Evolutionary conservation across 257 asterid species (phyloP).

Genomic region (Solanum acaule): DNA sequence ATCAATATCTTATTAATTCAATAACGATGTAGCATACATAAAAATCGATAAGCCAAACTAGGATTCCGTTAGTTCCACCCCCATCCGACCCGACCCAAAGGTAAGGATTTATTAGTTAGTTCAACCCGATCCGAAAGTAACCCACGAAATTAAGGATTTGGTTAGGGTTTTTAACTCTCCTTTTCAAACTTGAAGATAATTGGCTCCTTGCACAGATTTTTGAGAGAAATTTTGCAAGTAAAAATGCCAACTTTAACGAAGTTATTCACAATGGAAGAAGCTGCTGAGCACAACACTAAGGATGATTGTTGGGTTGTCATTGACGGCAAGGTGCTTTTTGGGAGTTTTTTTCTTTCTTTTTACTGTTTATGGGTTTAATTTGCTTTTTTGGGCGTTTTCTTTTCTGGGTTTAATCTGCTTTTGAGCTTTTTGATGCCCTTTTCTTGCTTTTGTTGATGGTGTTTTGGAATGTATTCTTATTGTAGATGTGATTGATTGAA

Average conservation of each 20-base stretch:
- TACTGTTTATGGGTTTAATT: background rate
- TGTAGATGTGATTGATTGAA: background rate
- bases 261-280: slow-evolving; percentile 67
- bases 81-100: background rate
- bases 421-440: background rate
- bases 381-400: background rate
- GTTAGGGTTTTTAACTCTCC: background rate
- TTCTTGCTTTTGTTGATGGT: background rate
- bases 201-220: background rate
- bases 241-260: slow-evolving; percentile 79
- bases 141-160: background rate
- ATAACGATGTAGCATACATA: background rate
- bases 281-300: slow-evolving; percentile 58
- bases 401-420: background rate
- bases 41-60: background rate
- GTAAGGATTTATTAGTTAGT: background rate
- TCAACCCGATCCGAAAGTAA: no score
- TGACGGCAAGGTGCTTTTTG: slow-evolving; percentile 58
- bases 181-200: background rate
- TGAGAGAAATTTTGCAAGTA: background rate
- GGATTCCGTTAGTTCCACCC: no score
- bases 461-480: background rate
- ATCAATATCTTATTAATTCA: no score
- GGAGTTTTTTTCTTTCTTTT: background rate
- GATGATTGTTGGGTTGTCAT: slow-evolving; percentile 91